Base-by-base conservation (phyloP, 2,329 filamentous ascomycete genomes). In the Xylaria sp. region DNA sequence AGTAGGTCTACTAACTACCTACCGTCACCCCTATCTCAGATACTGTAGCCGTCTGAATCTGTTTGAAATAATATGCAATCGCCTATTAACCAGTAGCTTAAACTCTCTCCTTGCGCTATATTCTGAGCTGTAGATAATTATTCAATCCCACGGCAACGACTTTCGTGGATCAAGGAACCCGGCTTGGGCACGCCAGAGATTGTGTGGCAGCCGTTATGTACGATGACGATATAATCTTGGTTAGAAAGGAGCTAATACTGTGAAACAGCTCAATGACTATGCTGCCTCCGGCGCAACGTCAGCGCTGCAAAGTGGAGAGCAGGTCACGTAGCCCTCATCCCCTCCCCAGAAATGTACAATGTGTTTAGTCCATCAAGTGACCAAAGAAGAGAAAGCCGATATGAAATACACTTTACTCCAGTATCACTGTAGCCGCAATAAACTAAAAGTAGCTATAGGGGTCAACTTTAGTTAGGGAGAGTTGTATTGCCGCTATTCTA, bases 161-260 rank as follows among this genome's bases (percentile, higher is more conserved):
- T n/a, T 44, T 8, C 40, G n/a, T 18, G 18, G 6, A 1, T n/a
- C 18, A 18, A 44, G 16, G 40, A 44, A 44, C 6, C 13, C 40
- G 40, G 40, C 16, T 18, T 18, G 6, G 40, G n/a, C 6, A 18
- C 13, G 40, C 16, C 40, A 44, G 40, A 16, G 40, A 44, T 44
- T 42, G 40, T 44, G 40, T 44, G 40, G 40, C 40, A 44, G 40
- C 40, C 40, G n/a, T 44, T n/a, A 44, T 44, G 40, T 44, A 44
- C 40, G 40, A 44, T 44, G 40, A 44, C 40, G 40, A 44, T 44
- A 44, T 44, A 18, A 8, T 21, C 5, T n/a, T 44, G 16, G 4
- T n/a, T 44, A 44, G 40, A 3, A 44, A 44, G 40, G 40, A 18
- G 40, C 18, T 44, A 44, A 44, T 5, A n/a, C 18, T 5, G 16